Percentiles rank a stretch among this genome's conserved stretches.
Evolutionary conservation across 495 filamentous ascomycete species (phyloP).

Genomic region (Daldinia childiae): DNA sequence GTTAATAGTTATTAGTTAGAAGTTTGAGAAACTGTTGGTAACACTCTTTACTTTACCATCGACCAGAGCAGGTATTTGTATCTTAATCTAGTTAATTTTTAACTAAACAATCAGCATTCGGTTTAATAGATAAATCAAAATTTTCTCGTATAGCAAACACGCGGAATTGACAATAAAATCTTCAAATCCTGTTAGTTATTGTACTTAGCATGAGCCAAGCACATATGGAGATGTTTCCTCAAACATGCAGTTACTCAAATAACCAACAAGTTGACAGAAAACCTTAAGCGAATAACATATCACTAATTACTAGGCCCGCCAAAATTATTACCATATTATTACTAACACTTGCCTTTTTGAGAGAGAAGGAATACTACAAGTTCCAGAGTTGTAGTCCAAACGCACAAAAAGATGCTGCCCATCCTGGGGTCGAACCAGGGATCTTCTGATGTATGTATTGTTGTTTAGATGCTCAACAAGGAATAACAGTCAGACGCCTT

Average conservation of each 20-base stretch:
- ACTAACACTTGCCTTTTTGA: background rate
- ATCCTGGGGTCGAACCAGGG: slow-evolving; percentile 38
- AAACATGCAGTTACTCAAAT: background rate
- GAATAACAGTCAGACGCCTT: slow-evolving; percentile 37
- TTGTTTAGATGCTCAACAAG: background rate
- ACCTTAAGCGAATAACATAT: background rate
- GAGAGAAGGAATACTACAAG: background rate
- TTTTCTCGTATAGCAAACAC: too few species aligned
- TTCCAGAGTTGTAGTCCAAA: background rate
- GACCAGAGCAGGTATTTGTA: too few species aligned
- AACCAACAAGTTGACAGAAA: background rate
- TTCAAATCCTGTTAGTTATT: background rate
- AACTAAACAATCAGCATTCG: too few species aligned
- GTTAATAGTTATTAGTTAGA: too few species aligned
- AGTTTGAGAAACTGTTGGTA: too few species aligned
- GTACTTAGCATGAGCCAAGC: background rate
- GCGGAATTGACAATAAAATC: background rate
- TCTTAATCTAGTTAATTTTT: too few species aligned
- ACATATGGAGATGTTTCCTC: background rate
- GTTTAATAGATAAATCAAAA: too few species aligned
- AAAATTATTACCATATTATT: background rate
- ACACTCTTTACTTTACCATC: too few species aligned
- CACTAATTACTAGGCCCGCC: background rate
- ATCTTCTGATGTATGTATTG: slow-evolving; percentile 30
- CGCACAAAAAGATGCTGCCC: slow-evolving; percentile 21